Evolutionary conservation across 2,329 filamentous ascomycete genomes (phyloP), one percentile per base, ranked within the genome.

Genomic region (Fonsecaea multimorphosa): DNA sequence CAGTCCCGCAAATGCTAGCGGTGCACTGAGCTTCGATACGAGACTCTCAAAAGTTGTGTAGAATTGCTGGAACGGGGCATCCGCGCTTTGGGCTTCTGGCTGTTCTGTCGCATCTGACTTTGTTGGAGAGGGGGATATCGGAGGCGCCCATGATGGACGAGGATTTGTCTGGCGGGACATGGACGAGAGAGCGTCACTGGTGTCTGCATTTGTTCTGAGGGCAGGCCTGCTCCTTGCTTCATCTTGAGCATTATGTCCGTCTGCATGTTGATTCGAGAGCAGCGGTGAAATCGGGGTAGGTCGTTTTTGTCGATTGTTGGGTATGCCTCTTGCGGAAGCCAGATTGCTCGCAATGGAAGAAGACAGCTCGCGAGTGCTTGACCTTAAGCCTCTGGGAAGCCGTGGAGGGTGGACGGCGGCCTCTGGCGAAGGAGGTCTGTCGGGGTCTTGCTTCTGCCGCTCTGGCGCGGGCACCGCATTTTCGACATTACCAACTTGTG

Each of bases 31-130:
- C 72, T 89, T 91, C 67, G 92, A 95, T 74, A 98, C 91, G 55
- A 97, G 86, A 61, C 86, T 92, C 62, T 93, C 93, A 73, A 97
- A 97, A 0, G 92, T 93, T 65, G 86, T 93, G 79, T 98, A 99
- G 79, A 98, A 99, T 61, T 89, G 87, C 6, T 91, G 87, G 75
- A 97, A 99, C 5, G 91, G 89, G 63, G 94, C 93, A 34, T 96
- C 92, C 1, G 79, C 73, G 6, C 71, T 78, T 80, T 65, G 70
- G 34, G 66, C 64, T 36, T 61, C 65, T 36, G 65, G 36, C 22
- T 70, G 31, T 55, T 79, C 76, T n/a, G 73, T 72, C 1, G 73
- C 54, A 51, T 76, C 71, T 8, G 74, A 62, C 24, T 70, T 63
- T 65, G 72, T 68, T 69, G 66, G 34, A 19, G 60, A 72, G 3